These are phyloP conservation scores for Neocallimastix lanati DNA, from an alignment of 192 early-diverging fungal species.

Conservation along the genomic window DNA sequence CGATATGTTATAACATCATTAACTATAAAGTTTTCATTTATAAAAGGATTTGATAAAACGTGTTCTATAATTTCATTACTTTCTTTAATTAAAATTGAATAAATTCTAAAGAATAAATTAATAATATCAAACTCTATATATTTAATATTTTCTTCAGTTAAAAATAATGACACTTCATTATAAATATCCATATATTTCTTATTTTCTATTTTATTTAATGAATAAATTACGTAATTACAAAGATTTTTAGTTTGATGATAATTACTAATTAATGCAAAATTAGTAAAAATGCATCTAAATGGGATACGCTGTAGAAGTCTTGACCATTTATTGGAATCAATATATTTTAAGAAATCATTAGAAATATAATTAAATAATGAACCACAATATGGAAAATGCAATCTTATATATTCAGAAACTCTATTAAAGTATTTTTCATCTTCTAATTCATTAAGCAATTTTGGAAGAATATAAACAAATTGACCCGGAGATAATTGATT, in stretches of 20 bases:
- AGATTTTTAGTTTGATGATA: neutral
- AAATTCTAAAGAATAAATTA: neutral
- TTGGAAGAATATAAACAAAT: neutral
- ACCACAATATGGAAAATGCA: neutral
- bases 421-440: neutral
- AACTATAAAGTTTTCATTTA: neutral
- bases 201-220: neutral
- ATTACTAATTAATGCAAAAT: neutral
- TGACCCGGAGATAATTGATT: neutral
- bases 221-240: neutral
- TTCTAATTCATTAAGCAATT: neutral
- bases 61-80: neutral
- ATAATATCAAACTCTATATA: neutral
- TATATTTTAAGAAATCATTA: neutral
- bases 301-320: neutral
- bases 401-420: neutral
- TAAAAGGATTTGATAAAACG: neutral
- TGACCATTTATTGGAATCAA: neutral
- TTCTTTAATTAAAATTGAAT: neutral
- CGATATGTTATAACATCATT: neutral
- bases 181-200: neutral
- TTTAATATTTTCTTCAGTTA: neutral
- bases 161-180: neutral
- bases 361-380: neutral
- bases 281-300: neutral